phyloP scores from a whole-genome alignment of 768 basidiomycete genomes.

The Saitozyma podzolica region DNA sequence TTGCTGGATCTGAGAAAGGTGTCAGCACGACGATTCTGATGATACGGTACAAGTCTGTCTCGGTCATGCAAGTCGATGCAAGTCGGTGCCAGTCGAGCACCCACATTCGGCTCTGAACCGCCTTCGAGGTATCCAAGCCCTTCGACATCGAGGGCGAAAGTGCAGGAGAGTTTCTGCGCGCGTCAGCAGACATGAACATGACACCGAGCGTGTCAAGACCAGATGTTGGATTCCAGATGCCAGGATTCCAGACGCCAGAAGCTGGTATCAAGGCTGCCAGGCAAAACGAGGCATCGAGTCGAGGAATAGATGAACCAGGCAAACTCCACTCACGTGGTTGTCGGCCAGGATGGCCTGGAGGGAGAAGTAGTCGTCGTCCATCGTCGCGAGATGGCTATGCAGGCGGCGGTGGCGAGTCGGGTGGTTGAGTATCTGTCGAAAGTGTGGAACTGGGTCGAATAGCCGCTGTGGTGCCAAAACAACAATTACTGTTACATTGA shows the following conservation, averaged over 20 bases:
- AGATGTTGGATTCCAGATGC: too few relatives aligned
- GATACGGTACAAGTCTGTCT: constrained; percentile 1
- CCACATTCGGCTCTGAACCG: constrained; percentile 77
- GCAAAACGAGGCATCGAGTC: background rate
- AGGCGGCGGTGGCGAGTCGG: too few relatives aligned
- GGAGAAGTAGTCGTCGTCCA: constrained; percentile 92
- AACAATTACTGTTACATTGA: too few relatives aligned
- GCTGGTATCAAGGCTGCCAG: background rate
- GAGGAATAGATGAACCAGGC: background rate
- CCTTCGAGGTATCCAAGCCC: constrained; percentile 88
- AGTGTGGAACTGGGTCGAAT: too few relatives aligned
- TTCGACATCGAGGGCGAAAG: constrained; percentile 79
- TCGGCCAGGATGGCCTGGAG: constrained; percentile 87
- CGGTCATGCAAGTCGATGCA: background rate
- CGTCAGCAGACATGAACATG: background rate
- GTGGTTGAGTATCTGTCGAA: too few relatives aligned
- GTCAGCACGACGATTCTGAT: too few relatives aligned
- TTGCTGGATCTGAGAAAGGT: constrained; percentile 65
- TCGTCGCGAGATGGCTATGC: constrained; percentile 43
- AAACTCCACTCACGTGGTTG: constrained; percentile 65
- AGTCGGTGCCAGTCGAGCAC: constrained; percentile 31
- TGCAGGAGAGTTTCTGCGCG: constrained; percentile 83
- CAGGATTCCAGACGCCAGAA: too few relatives aligned
- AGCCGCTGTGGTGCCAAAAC: too few relatives aligned
- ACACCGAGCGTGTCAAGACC: too few relatives aligned